Evolutionary conservation across 192 early-diverging fungal species (phyloP).

Genomic region (Coemansia sp.): DNA sequence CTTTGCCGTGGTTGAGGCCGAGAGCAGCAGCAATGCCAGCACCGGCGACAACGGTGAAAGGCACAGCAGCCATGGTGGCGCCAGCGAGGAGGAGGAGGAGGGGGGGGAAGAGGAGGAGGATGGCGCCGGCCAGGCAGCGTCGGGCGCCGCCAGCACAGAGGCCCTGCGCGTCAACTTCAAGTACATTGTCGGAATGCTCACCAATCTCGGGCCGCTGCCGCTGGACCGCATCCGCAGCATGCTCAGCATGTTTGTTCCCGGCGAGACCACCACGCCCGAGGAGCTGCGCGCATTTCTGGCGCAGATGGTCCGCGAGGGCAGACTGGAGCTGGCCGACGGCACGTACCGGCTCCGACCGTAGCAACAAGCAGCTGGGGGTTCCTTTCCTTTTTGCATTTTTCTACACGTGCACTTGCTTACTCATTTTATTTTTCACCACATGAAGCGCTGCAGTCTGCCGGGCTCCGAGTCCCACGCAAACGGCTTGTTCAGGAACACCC

Average conservation of each 20-base stretch:
- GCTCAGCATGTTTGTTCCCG: constrained; percentile 57
- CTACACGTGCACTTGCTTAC: too few relatives aligned
- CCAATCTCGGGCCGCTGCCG: constrained; percentile 59
- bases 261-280: constrained; percentile 34
- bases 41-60: background rate
- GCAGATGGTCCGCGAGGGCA: constrained; percentile 55
- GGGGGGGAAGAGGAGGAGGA: constrained; percentile 5
- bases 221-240: constrained; percentile 58
- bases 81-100: background rate
- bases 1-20: constrained; percentile 28
- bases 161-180: constrained; percentile 55
- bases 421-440: constrained; percentile 73
- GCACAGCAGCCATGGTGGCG: background rate
- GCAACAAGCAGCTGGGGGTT: background rate
- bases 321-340: constrained; percentile 49
- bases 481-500: constrained; percentile 72
- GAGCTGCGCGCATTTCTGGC: constrained; percentile 51
- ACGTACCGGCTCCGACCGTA: constrained; percentile 42
- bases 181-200: constrained; percentile 60
- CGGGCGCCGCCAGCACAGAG: constrained; percentile 25
- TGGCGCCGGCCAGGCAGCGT: background rate
- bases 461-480: constrained; percentile 78
- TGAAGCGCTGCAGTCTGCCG: constrained; percentile 76
- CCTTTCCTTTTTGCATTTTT: too few relatives aligned
- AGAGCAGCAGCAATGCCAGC: background rate